Evolutionary conservation across 2,329 filamentous ascomycete genomes (phyloP).

Genomic region (Tolypocladium cylindrosporum): DNA sequence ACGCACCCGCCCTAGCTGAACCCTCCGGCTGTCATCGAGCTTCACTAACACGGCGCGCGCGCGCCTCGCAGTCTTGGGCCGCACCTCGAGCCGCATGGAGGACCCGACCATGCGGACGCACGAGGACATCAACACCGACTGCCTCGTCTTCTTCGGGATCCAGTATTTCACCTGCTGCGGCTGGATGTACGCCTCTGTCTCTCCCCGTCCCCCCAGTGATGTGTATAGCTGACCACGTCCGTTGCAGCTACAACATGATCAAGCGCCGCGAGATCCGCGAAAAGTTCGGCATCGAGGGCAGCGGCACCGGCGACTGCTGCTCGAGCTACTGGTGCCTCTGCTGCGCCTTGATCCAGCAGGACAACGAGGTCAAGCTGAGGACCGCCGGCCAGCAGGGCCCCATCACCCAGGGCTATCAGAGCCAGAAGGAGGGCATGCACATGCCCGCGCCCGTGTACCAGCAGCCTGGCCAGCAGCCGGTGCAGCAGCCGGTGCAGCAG

Average conservation of each 20-base stretch:
- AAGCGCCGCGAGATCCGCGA: slow-evolving; percentile 44
- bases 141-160: slow-evolving; percentile 28
- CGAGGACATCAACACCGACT: slow-evolving; percentile 30
- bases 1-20: slow-evolving; percentile 11
- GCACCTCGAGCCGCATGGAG: slow-evolving; percentile 32
- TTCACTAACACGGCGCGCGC: neutral
- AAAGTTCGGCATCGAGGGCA: slow-evolving; percentile 42
- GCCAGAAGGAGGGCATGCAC: slow-evolving; percentile 25
- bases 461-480: neutral
- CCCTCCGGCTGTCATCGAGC: neutral
- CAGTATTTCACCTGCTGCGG: slow-evolving; percentile 29
- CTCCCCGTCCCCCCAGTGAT: neutral
- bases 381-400: slow-evolving; percentile 13
- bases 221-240: neutral
- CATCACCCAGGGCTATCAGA: slow-evolving; percentile 25
- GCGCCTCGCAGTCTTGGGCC: slow-evolving; percentile 27
- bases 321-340: slow-evolving; percentile 44
- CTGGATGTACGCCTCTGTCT: slow-evolving; percentile 26
- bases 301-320: slow-evolving; percentile 37
- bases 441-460: slow-evolving; percentile 14
- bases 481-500: slow-evolving; percentile 2
- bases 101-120: slow-evolving; percentile 31
- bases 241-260: slow-evolving; percentile 33
- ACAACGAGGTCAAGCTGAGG: slow-evolving; percentile 37
- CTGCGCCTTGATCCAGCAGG: slow-evolving; percentile 48